Conservation (phyloP, 495 filamentous ascomycete species). For the Penicillium waksmanii region DNA sequence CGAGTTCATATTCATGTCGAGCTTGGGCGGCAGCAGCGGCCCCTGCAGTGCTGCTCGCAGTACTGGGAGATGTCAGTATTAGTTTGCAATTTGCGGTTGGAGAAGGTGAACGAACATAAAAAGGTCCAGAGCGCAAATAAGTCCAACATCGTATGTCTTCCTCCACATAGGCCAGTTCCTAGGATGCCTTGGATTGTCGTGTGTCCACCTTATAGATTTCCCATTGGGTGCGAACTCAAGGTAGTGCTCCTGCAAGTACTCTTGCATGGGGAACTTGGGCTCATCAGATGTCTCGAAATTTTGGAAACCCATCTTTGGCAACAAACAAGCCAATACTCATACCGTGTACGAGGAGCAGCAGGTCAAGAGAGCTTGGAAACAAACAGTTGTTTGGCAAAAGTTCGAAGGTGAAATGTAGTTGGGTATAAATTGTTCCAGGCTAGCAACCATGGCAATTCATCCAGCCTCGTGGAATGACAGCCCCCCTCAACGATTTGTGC, state of each 20-base stretch:
- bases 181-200: constrained; percentile 42
- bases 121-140: constrained; percentile 47
- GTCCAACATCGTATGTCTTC: constrained; percentile 39
- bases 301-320: constrained; percentile 19
- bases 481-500: constrained; percentile 1
- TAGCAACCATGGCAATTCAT: not conserved
- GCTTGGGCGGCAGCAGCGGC: constrained; percentile 41
- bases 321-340: constrained; percentile 17
- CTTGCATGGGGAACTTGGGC: constrained; percentile 18
- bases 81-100: not conserved
- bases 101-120: constrained; percentile 37
- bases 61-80: constrained; percentile 30
- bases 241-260: constrained; percentile 22
- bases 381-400: constrained; percentile 7
- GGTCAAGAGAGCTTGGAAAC: constrained; percentile 29
- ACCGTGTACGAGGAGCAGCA: constrained; percentile 18
- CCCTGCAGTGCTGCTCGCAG: constrained; percentile 46
- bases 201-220: constrained; percentile 41
- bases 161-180: constrained; percentile 41
- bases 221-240: constrained; percentile 43
- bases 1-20: constrained; percentile 33
- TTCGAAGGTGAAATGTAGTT: not conserved
- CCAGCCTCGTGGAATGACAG: constrained; percentile 9
- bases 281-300: constrained; percentile 17
- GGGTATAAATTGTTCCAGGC: constrained; percentile 8